These are phyloP conservation scores for Neophaeococcomyces aloes DNA, from an alignment of 2,329 filamentous ascomycete species.

Conservation along the genomic window DNA sequence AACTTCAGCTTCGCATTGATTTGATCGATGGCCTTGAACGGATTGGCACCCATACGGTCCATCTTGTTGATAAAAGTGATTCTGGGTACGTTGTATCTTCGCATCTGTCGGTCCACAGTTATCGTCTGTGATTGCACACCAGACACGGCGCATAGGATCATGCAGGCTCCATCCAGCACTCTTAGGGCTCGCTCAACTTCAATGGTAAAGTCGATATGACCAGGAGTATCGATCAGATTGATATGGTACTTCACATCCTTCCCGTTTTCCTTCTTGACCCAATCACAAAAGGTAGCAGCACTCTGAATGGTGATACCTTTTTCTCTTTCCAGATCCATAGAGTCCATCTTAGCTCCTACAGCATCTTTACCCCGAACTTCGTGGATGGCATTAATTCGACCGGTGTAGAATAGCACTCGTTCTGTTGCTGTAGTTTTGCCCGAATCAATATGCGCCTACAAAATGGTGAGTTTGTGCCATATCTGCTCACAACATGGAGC, in stretches of 20 bases:
- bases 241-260: constrained; percentile 89
- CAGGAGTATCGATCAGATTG: constrained; percentile 96
- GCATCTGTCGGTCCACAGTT: constrained; percentile 97
- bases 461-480: constrained; percentile 9
- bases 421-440: constrained; percentile 96
- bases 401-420: constrained; percentile 95
- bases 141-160: constrained; percentile 96
- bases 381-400: constrained; percentile 91
- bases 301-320: constrained; percentile 99
- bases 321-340: constrained; percentile 96
- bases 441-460: constrained; percentile 88
- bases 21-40: constrained; percentile 93
- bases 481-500: neutral
- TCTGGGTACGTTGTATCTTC: constrained; percentile 89
- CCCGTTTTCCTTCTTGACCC: constrained; percentile 75
- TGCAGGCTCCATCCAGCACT: constrained; percentile 90
- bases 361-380: constrained; percentile 91
- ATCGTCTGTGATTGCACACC: constrained; percentile 97
- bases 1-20: constrained; percentile 95
- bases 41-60: constrained; percentile 97
- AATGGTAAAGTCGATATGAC: constrained; percentile 98
- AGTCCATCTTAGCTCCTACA: constrained; percentile 98
- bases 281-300: constrained; percentile 94
- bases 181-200: constrained; percentile 92
- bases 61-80: constrained; percentile 99